These are phyloP conservation scores for Dactylellina cionopaga DNA, from an alignment of 2,329 filamentous ascomycete species.

Conservation along the genomic window DNA sequence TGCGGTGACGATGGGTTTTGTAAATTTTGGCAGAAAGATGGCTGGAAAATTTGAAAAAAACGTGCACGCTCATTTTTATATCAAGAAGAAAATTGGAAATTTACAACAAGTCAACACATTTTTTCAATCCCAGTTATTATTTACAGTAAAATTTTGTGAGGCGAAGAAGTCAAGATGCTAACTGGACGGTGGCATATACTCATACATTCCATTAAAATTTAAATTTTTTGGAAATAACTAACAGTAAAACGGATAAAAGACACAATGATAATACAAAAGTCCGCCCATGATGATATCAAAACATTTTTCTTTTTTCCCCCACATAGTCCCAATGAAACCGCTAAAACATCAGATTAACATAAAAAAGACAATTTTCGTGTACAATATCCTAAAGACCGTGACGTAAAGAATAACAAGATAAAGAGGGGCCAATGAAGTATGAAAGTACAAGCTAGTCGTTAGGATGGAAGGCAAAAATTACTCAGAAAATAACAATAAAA, in stretches of 20 bases:
- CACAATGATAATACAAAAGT: not conserved
- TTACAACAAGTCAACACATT: conserved; percentile 30
- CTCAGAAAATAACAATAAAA: not conserved
- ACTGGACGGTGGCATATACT: conserved; percentile 3
- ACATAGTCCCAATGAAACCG: conserved; percentile 7
- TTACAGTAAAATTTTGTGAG: not conserved
- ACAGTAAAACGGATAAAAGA: not conserved
- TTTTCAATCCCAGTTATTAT: not conserved
- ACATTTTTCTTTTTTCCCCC: conserved; percentile 19
- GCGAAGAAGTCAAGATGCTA: not conserved
- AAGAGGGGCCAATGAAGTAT: conserved; percentile 7
- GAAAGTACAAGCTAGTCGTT: not conserved
- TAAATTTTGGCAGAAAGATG: not conserved
- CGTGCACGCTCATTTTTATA: conserved; percentile 1
- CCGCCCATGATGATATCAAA: conserved; percentile 33
- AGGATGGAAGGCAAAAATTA: not conserved
- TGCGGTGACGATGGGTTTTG: too few relatives aligned
- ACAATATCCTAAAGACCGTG: conserved; percentile 4
- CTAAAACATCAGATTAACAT: conserved; percentile 16
- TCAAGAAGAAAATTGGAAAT: not conserved
- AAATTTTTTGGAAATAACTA: not conserved
- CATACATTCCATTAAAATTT: conserved; percentile 19
- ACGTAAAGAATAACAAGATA: not conserved
- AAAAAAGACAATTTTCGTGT: not conserved
- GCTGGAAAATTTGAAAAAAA: conserved; percentile 8